Evolutionary conservation across 2,329 filamentous ascomycete species (phyloP), one percentile per base, ranked within the genome.

Genomic region (Curvularia sp.): DNA sequence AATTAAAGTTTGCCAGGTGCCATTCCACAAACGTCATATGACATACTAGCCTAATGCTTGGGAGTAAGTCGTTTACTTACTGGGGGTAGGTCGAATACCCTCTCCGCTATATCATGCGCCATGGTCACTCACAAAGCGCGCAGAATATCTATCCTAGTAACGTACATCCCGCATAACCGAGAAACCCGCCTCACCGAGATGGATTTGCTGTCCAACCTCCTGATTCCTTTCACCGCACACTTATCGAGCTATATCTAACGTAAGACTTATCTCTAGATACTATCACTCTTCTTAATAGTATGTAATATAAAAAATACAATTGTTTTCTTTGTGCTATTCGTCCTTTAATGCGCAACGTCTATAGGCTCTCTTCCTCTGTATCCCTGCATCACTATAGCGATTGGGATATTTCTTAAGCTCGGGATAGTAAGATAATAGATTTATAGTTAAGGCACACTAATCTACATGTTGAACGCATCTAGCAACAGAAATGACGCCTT

Each of bases 131-230:
- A n/a, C n/a, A n/a, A n/a, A n/a, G n/a, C n/a, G n/a, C n/a, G n/a
- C n/a, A n/a, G n/a, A n/a, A n/a, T n/a, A n/a, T n/a, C n/a, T n/a
- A n/a, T n/a, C n/a, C n/a, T n/a, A n/a, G n/a, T n/a, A 50, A 49
- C 31, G 48, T 49, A 18, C 48, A 49, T 49, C 33, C 48, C 18
- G 33, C 20, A 49, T 49, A 28, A 49, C 31, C 48, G 48, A 49
- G 48, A 49, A 49, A 39, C n/a, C n/a, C n/a, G n/a, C n/a, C n/a
- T n/a, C n/a, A n/a, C n/a, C n/a, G n/a, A n/a, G n/a, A n/a, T n/a
- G 33, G 2, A 18, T 28, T 49, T 49, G 47, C 18, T 49, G 38
- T 31, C 48, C 24, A 12, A 33, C 13, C 31, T 49, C 22, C 47
- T 50, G 15, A 30, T 26, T 41, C 33, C 48, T 30, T 28, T 50